phyloP scores from a whole-genome alignment of 2,329 filamentous ascomycete genomes.

The Sporothrix curviconia region DNA sequence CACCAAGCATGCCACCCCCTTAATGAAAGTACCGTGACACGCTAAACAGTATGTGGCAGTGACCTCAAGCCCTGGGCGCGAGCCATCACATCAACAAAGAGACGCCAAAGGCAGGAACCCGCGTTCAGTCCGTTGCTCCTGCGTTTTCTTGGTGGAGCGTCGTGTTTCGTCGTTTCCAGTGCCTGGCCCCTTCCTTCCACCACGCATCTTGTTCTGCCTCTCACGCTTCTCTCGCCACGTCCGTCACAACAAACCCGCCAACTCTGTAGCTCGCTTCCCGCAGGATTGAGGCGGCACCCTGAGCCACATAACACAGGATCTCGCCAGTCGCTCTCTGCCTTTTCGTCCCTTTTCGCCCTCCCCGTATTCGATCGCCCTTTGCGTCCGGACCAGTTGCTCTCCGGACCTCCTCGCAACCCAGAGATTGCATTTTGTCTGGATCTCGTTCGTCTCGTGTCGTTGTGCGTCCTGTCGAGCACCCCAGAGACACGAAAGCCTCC shows the following conservation, averaged over 20 bases:
- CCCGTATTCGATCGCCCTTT: not conserved
- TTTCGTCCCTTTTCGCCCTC: not conserved
- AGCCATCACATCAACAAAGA: constrained; percentile 8
- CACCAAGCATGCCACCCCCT: not conserved
- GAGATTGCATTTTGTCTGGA: not conserved
- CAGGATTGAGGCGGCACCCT: constrained; percentile 4
- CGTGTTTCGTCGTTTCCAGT: not conserved
- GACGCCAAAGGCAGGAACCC: not conserved
- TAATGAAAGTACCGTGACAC: constrained; percentile 8
- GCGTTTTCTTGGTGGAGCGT: too few relatives aligned
- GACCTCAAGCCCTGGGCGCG: constrained; percentile 1
- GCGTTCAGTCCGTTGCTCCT: not conserved
- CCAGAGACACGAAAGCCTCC: not conserved
- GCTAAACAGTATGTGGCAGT: constrained; percentile 2
- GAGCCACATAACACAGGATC: constrained; percentile 2
- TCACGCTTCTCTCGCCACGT: not conserved
- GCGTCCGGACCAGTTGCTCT: constrained; percentile 1
- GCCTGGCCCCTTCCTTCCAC: not conserved
- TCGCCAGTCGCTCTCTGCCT: not conserved
- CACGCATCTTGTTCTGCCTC: not conserved
- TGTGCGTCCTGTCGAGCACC: not conserved
- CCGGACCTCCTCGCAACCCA: constrained; percentile 11
- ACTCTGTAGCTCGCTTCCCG: not conserved
- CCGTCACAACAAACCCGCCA: not conserved
- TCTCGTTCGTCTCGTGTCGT: constrained; percentile 2